These are phyloP conservation scores for Protomyces lactucae-debilis DNA, from an alignment of 1,139 yeast species.

Conservation along the genomic window DNA sequence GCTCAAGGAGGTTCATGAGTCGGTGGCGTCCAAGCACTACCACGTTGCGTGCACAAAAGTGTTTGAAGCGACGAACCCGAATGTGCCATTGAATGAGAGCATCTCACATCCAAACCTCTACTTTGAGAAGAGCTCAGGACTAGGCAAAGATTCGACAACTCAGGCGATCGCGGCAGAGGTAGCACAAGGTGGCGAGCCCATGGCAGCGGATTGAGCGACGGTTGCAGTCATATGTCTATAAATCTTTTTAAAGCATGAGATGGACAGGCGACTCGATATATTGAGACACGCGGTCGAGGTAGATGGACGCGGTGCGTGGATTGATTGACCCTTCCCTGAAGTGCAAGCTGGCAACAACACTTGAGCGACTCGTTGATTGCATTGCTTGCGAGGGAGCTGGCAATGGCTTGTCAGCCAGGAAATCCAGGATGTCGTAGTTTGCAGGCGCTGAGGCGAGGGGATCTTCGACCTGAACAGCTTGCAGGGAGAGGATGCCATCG, in stretches of 20 bases:
- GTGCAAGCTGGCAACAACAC: slow-evolving; percentile 14
- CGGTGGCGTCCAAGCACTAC: slow-evolving; percentile 58
- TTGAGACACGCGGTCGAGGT: slow-evolving; percentile 21
- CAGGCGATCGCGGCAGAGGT: neutral
- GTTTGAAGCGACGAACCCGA: slow-evolving; percentile 68
- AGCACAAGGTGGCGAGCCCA: neutral
- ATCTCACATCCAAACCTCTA: slow-evolving; percentile 85
- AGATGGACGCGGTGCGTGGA: slow-evolving; percentile 1
- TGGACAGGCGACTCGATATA: slow-evolving; percentile 20
- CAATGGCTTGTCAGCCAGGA: neutral
- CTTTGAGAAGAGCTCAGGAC: slow-evolving; percentile 47
- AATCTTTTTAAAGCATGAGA: neutral
- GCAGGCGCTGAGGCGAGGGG: neutral
- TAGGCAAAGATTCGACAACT: neutral
- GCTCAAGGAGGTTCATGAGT: slow-evolving; percentile 58
- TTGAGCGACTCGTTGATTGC: neutral
- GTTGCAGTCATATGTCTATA: neutral
- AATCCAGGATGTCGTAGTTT: slow-evolving; percentile 9
- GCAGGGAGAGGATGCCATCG: slow-evolving; percentile 4
- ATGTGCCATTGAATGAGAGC: slow-evolving; percentile 41
- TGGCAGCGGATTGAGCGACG: neutral
- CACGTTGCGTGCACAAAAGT: slow-evolving; percentile 88
- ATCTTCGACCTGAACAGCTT: slow-evolving; percentile 1
- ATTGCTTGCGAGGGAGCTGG: neutral
- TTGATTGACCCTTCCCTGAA: slow-evolving; percentile 16